Percentiles rank a stretch among this genome's conserved stretches.
phyloP scores from a whole-genome alignment of 306 rosid species.

The Oemleria cerasiformis region DNA sequence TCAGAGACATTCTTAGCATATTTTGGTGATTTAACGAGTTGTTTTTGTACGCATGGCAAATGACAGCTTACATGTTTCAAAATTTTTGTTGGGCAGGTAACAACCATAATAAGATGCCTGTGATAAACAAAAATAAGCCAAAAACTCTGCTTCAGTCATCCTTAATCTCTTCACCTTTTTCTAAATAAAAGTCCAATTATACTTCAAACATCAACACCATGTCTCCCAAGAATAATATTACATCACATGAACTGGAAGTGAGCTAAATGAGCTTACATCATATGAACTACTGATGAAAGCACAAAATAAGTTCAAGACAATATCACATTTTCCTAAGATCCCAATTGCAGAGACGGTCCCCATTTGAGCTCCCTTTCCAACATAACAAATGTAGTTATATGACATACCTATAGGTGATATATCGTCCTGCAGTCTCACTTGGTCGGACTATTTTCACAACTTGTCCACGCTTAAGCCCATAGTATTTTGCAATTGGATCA shows the following conservation, averaged over 20 bases:
- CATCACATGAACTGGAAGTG: not conserved
- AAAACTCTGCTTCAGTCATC: no score
- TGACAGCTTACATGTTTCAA: no score
- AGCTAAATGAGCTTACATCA: not conserved
- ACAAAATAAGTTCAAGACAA: not conserved
- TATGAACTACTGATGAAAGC: not conserved
- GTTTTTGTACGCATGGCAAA: no score
- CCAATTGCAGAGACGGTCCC: not conserved
- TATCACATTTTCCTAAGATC: not conserved
- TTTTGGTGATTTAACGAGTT: no score
- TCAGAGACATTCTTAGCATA: no score
- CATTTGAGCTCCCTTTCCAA: not conserved
- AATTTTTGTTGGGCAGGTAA: no score
- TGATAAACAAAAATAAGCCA: not conserved
- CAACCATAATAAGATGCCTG: no score
- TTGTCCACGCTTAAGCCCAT: conserved; percentile 87
- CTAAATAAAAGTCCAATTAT: not conserved
- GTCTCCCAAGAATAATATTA: not conserved
- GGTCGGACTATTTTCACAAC: conserved; percentile 83
- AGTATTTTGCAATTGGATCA: conserved; percentile 83
- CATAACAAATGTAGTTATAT: conserved; percentile 26
- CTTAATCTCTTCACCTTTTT: no score
- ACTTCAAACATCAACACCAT: conserved; percentile 2
- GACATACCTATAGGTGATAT: conserved; percentile 75
- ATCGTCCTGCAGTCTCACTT: conserved; percentile 88